phyloP scores from a whole-genome alignment of 1,284 basidiomycete genomes.

The Bondarzewia mesenterica region DNA sequence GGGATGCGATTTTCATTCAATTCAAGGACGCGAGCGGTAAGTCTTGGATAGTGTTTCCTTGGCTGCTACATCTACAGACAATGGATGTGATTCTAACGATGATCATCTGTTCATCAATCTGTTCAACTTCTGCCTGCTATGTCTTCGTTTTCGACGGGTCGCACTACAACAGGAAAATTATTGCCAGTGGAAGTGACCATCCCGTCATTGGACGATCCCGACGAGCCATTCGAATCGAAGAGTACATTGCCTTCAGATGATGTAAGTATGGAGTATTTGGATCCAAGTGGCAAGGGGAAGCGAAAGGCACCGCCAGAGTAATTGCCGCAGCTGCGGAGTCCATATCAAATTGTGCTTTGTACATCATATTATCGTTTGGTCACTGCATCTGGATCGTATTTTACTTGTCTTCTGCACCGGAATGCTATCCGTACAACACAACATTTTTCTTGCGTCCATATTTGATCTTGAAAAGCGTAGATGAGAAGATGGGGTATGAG shows the following conservation, averaged over 20 bases:
- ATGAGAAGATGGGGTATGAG: no score
- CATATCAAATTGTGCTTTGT: no score
- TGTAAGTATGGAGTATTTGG: neutral
- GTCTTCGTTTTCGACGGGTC: neutral
- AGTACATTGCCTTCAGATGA: slow-evolving; percentile 4
- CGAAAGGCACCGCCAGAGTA: slow-evolving; percentile 26
- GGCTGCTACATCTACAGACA: neutral
- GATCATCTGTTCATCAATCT: no score
- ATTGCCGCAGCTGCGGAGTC: no score
- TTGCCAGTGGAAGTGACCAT: slow-evolving; percentile 34
- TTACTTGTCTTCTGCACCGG: no score
- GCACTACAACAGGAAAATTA: slow-evolving; percentile 26
- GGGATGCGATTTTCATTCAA: slow-evolving; percentile 59
- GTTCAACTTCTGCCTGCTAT: neutral
- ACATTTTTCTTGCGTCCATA: no score
- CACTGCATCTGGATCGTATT: no score
- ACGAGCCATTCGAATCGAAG: slow-evolving; percentile 21
- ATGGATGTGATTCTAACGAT: neutral
- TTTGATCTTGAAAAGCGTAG: no score
- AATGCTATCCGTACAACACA: no score
- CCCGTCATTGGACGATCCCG: slow-evolving; percentile 34
- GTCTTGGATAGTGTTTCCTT: slow-evolving; percentile 10
- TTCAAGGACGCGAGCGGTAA: slow-evolving; percentile 54
- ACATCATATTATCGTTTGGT: no score
- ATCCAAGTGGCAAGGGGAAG: slow-evolving; percentile 32